Percentiles rank a stretch among this genome's conserved stretches.
Conservation (phyloP, 768 basidiomycete species). For the Trametopsis cervina region DNA sequence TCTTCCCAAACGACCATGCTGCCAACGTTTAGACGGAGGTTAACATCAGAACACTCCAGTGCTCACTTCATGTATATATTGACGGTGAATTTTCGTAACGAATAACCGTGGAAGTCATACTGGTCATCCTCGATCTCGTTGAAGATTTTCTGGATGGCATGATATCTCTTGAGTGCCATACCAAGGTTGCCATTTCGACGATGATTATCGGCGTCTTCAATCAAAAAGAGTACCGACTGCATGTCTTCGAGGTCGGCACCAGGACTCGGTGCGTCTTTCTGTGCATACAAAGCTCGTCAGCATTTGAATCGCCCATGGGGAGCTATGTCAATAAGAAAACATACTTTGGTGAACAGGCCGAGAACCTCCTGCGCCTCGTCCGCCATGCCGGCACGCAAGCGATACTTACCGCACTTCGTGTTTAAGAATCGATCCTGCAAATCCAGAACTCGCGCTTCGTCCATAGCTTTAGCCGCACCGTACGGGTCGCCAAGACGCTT, state of each 20-base stretch:
- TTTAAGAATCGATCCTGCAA: slow-evolving; percentile 95
- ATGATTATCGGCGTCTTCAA: slow-evolving; percentile 75
- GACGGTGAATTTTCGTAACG: slow-evolving; percentile 81
- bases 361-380: slow-evolving; percentile 69
- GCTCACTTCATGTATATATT: slow-evolving; percentile 81
- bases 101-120: slow-evolving; percentile 97
- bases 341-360: slow-evolving; percentile 88
- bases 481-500: slow-evolving; percentile 80
- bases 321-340: slow-evolving; percentile 13
- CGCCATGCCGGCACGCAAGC: slow-evolving; percentile 72
- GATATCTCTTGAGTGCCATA: slow-evolving; percentile 81
- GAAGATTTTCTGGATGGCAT: slow-evolving; percentile 75
- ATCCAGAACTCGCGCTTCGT: slow-evolving; percentile 80
- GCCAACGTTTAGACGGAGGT: slow-evolving; percentile 3
- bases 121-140: slow-evolving; percentile 90
- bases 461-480: slow-evolving; percentile 68
- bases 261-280: slow-evolving; percentile 83
- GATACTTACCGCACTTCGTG: slow-evolving; percentile 89
- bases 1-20: slow-evolving; percentile 85
- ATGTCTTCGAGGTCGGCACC: slow-evolving; percentile 86
- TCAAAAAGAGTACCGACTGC: slow-evolving; percentile 86
- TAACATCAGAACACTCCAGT: slow-evolving; percentile 2
- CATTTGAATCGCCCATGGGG: neutral
- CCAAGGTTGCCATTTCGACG: slow-evolving; percentile 56
- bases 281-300: too few species aligned